Base-by-base conservation (phyloP, 2,329 filamentous ascomycete genomes). In the Magnaporthiopsis incrustans region DNA sequence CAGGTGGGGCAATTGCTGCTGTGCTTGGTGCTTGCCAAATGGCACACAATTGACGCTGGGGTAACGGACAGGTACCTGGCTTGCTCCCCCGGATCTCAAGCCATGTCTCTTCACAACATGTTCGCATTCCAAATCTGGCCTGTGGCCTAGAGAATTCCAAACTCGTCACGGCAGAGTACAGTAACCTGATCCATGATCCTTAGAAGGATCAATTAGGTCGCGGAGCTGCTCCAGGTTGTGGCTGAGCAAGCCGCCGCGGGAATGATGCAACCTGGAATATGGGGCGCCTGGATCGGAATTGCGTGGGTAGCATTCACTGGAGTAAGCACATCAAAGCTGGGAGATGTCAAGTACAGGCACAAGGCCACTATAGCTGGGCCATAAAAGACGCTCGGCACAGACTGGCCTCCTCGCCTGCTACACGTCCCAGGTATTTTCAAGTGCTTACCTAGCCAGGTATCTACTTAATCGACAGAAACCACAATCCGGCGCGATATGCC, bases 151-250 rank as follows among this genome's bases (percentile, higher is more conserved):
- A 44, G 38, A 44, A 18, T 44, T 18, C 35, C 12, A 38, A 38
- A 38, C 35, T 15, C 6, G 38, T 44, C 38, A 18, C 15, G 38
- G 38, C 11, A 44, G 38, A 44, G 15, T 44, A 44, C 38, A 44
- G 38, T 44, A 53, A 53, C 44, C 10, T 10, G 22, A 53, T 50
- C 22, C 18, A 14, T 53, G 44, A 15, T n/a, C 18, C 44, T 53
- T 22, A 50, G 22, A 50, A 25, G 18, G 44, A 53, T 53, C 44
- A 53, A 53, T 22, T 53, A 22, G 44, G n/a, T n/a, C 67, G 67
- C 67, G 32, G 1, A 38, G 22, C 44, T 50, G n/a, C 26, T 26
- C 14, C 50, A 25, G 25, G 14, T 57, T 15, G 58, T 35, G 12
- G 62, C 44, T 64, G 59, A 15, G 60, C 14, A 57, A 56, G 7